Conservation (phyloP, 2,329 filamentous ascomycete species). For the Ceratocystis eucalypticola region DNA sequence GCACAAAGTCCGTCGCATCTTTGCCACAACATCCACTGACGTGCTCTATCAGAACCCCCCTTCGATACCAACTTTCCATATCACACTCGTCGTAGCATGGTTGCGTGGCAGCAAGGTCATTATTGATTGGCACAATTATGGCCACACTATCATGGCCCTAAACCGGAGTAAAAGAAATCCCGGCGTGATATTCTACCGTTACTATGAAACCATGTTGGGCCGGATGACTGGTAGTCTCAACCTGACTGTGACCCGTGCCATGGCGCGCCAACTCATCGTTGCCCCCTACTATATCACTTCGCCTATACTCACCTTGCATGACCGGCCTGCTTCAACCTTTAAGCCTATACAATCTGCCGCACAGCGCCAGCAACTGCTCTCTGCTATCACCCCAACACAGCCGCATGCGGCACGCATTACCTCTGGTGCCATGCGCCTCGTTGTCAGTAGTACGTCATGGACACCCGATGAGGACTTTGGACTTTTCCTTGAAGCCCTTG, state of each 20-base stretch:
- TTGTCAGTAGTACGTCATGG: constrained; percentile 95
- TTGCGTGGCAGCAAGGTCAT: constrained; percentile 69
- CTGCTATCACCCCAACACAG: constrained; percentile 49
- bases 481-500: constrained; percentile 69
- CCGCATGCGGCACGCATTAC: constrained; percentile 46
- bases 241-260: constrained; percentile 79
- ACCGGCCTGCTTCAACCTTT: constrained; percentile 74
- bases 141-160: constrained; percentile 74
- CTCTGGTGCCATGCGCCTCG: constrained; percentile 46
- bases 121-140: constrained; percentile 99
- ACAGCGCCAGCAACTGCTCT: constrained; percentile 47
- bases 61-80: constrained; percentile 75
- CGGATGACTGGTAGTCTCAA: constrained; percentile 55
- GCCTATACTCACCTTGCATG: constrained; percentile 62
- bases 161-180: constrained; percentile 48
- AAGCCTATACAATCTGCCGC: constrained; percentile 45
- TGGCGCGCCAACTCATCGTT: constrained; percentile 56
- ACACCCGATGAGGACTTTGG: constrained; percentile 93
- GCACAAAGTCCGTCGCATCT: constrained; percentile 15
- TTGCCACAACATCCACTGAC: neutral
- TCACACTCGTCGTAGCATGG: constrained; percentile 59
- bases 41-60: constrained; percentile 60
- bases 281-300: constrained; percentile 51
- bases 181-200: constrained; percentile 61
- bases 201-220: constrained; percentile 64